Evolutionary conservation across 495 filamentous ascomycete genomes (phyloP).

Genomic region (Penicillium flavigenum): DNA sequence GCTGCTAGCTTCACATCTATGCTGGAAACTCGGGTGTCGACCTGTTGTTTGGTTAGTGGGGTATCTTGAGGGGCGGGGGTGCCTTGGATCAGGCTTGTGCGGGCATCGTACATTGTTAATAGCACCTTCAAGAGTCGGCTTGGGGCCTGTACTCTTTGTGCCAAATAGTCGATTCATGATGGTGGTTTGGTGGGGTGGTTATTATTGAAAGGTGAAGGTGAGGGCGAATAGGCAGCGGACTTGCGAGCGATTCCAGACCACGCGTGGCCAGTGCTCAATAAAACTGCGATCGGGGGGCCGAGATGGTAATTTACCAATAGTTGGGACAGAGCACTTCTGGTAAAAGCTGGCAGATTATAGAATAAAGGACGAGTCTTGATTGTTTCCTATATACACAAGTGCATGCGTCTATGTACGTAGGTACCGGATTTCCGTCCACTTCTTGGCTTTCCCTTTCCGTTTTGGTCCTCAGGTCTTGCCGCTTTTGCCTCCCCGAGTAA

Average conservation of each 20-base stretch:
- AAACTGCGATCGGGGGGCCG: slow-evolving; percentile 10
- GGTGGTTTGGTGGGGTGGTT: slow-evolving; percentile 6
- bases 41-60: slow-evolving; percentile 39
- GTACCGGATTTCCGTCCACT: neutral
- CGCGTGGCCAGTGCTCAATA: slow-evolving; percentile 14
- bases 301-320: slow-evolving; percentile 7
- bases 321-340: neutral
- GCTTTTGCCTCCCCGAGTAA: neutral
- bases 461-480: neutral
- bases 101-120: slow-evolving; percentile 68
- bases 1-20: slow-evolving; percentile 94
- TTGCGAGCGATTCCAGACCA: slow-evolving; percentile 2
- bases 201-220: slow-evolving; percentile 8
- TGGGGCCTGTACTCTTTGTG: slow-evolving; percentile 80
- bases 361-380: neutral
- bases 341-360: neutral
- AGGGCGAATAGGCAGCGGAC: slow-evolving; percentile 2
- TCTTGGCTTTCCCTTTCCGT: neutral
- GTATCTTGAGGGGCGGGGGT: slow-evolving; percentile 5
- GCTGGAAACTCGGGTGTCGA: slow-evolving; percentile 80
- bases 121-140: slow-evolving; percentile 83
- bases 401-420: neutral
- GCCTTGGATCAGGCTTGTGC: slow-evolving; percentile 1
- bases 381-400: neutral
- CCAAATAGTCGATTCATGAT: slow-evolving; percentile 97